Conservation (phyloP, 1,139 yeast genomes). For the Zygosaccharomyces sapae region DNA sequence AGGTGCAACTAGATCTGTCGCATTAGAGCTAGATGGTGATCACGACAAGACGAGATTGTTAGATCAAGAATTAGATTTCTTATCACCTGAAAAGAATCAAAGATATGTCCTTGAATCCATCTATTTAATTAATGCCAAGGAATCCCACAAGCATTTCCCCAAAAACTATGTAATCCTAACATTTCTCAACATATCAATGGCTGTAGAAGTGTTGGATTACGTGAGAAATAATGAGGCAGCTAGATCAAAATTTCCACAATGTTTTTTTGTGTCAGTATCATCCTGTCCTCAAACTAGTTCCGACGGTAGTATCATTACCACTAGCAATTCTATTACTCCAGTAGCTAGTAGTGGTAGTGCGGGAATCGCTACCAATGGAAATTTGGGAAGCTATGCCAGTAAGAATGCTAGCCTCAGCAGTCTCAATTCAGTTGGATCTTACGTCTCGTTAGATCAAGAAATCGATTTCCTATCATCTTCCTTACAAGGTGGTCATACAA, state of each 20-base stretch:
- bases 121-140: slow-evolving; percentile 50
- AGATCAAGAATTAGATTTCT: slow-evolving; percentile 49
- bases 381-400: slow-evolving; percentile 8
- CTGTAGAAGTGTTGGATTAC: slow-evolving; percentile 73
- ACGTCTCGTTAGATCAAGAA: slow-evolving; percentile 16
- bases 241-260: slow-evolving; percentile 51
- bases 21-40: slow-evolving; percentile 22
- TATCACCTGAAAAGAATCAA: slow-evolving; percentile 24
- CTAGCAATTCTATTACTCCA: not conserved
- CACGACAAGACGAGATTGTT: slow-evolving; percentile 35
- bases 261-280: slow-evolving; percentile 49
- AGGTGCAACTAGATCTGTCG: slow-evolving; percentile 33
- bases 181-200: slow-evolving; percentile 75
- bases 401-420: slow-evolving; percentile 17
- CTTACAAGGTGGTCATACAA: slow-evolving; percentile 14
- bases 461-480: slow-evolving; percentile 13
- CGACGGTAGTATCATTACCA: not conserved
- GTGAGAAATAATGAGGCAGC: slow-evolving; percentile 44
- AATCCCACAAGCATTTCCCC: slow-evolving; percentile 15
- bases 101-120: slow-evolving; percentile 71
- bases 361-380: not conserved
- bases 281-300: slow-evolving; percentile 1
- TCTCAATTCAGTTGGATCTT: slow-evolving; percentile 17
- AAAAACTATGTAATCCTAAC: slow-evolving; percentile 72
- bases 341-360: slow-evolving; percentile 1